A percentile compares a stretch with the other conserved stretches of the same genome.
Conservation (phyloP, 257 asterid species). For the Solanum pimpinellifolium region DNA sequence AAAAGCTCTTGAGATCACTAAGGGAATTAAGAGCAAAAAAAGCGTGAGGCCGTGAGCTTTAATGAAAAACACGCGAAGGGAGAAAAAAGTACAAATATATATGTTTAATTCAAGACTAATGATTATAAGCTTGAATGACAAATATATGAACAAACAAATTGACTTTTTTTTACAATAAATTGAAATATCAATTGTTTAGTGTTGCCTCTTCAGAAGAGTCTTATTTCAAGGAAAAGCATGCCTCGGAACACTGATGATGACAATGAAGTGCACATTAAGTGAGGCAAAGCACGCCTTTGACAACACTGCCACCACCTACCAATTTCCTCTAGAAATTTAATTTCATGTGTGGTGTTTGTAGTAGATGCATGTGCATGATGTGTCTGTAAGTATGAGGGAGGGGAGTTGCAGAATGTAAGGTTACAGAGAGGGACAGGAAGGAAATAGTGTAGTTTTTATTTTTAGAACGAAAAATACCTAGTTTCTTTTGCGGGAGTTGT, state of each 20-base stretch:
- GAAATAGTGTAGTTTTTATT: background rate
- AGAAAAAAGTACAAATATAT: background rate
- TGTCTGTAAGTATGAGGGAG: background rate
- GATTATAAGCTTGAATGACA: background rate
- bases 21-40: background rate
- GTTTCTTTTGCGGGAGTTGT: background rate
- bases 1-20: background rate
- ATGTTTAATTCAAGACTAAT: background rate
- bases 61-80: background rate
- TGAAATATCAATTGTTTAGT: background rate
- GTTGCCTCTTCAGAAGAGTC: background rate
- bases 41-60: background rate
- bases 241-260: background rate
- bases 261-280: background rate
- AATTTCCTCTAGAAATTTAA: background rate
- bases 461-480: background rate
- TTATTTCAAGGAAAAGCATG: background rate
- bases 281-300: background rate
- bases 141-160: background rate
- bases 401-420: background rate
- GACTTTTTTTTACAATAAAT: background rate
- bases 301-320: background rate
- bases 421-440: background rate
- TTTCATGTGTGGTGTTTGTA: background rate
- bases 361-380: background rate